Conservation (phyloP, 352 stramenopile species). For the Globisporangium emineosum region DNA sequence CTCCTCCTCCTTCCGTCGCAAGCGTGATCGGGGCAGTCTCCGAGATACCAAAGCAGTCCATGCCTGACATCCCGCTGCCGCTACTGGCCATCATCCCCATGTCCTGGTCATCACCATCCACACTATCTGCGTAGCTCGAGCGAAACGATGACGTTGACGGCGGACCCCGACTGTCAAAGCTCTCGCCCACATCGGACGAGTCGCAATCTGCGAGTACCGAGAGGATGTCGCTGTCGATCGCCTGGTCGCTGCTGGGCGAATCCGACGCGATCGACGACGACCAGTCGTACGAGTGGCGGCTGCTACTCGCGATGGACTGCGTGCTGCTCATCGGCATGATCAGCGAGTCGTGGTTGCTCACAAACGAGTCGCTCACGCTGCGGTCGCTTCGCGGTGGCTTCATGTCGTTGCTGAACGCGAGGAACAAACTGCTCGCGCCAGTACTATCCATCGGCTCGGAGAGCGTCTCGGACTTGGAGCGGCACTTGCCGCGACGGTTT, state of each 20-base stretch:
- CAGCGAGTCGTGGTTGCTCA: slow-evolving; percentile 14
- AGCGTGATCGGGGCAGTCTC: slow-evolving; percentile 16
- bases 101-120: slow-evolving; percentile 27
- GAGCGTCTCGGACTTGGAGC: slow-evolving; percentile 67
- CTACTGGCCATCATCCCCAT: slow-evolving; percentile 17
- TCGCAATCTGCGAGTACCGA: slow-evolving; percentile 63
- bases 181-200: slow-evolving; percentile 30
- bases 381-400: slow-evolving; percentile 27
- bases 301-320: not conserved
- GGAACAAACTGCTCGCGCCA: slow-evolving; percentile 20
- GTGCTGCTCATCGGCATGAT: slow-evolving; percentile 21
- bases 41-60: slow-evolving; percentile 49
- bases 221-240: slow-evolving; percentile 76
- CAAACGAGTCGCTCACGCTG: slow-evolving; percentile 35
- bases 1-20: slow-evolving; percentile 7
- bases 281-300: slow-evolving; percentile 35
- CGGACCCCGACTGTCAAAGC: slow-evolving; percentile 8
- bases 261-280: slow-evolving; percentile 22
- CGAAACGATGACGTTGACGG: slow-evolving; percentile 25
- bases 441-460: slow-evolving; percentile 15
- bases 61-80: not conserved
- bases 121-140: slow-evolving; percentile 7
- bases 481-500: slow-evolving; percentile 35
- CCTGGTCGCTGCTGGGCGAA: slow-evolving; percentile 52
- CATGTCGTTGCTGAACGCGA: slow-evolving; percentile 26